Base-by-base conservation (phyloP, 306 rosid genomes). In the Cajanus cajan region DNA sequence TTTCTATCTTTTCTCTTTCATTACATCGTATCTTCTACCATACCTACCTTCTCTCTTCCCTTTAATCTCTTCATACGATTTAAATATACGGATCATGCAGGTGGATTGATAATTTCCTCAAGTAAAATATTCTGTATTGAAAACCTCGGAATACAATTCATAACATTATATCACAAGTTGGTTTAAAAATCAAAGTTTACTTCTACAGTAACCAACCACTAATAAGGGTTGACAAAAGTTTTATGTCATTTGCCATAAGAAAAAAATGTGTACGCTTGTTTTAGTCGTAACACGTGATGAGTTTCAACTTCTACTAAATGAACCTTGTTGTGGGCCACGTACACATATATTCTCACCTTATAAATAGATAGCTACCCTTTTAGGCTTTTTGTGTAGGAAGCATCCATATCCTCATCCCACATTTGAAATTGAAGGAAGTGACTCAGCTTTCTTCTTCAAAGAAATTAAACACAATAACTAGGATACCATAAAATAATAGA, bases 341-440 rank as follows among this genome's bases (percentile, higher is more conserved):
- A 63, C 24, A 44, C 62, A 71, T 5, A 31, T 58, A 36, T 71
- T 78, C n/a, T n/a, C 71, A 18, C 59, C 77, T 58, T 78, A 83
- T 83, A 66, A 83, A 78, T 73, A 71, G 65, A 71, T 2, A 52
- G 68, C 37, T 43, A 15, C 16, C 18, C 9, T 5, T 41, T 61
- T 24, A 64, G 79, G 63, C 64, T 52, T 28, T 62, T 33, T 31
- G 39, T 43, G 79, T 39, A 43, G 79, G 70, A 55, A 75, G 74
- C 73, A 66, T 55, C 55, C n/a, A 16, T 8, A 28, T 24, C 67
- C 65, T 34, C 24, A 31, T 70, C 51, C 64, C 21, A 34, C 22
- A 33, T 43, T 25, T 22, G 31, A 57, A 14, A 28, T 59, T 31
- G 45, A 51, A 81, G 25, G 58, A 34, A 75, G 22, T 36, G 66